Evolutionary conservation across 306 rosid species (phyloP).

Genomic region (Nissolia schottii): DNA sequence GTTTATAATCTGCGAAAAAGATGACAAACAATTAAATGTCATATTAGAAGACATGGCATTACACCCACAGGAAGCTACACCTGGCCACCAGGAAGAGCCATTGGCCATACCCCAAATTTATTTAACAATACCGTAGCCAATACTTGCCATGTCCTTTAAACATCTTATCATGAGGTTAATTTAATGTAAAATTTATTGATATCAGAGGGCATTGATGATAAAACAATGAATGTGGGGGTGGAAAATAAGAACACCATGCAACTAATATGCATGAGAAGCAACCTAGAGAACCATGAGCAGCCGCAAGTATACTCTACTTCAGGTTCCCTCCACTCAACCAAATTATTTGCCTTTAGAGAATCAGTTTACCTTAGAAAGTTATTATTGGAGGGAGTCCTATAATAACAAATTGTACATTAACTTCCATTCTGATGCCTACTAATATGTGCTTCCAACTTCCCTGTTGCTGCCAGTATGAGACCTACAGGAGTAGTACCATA

Average conservation of each 20-base stretch:
- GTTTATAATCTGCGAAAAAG: slow-evolving; percentile 17
- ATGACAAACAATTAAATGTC: slow-evolving; percentile 1
- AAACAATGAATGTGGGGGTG: slow-evolving; percentile 1
- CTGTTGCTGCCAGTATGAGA: slow-evolving; percentile 81
- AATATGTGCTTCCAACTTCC: slow-evolving; percentile 64
- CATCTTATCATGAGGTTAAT: background rate
- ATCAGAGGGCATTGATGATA: background rate
- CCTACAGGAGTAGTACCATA: slow-evolving; percentile 46
- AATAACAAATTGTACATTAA: slow-evolving; percentile 20
- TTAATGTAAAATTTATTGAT: background rate
- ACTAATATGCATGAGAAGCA: slow-evolving; percentile 1
- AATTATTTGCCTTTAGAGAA: background rate
- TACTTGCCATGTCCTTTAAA: slow-evolving; percentile 19
- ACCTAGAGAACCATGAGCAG: slow-evolving; percentile 13
- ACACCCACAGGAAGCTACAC: background rate
- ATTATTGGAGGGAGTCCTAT: background rate
- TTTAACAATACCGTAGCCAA: slow-evolving; percentile 1
- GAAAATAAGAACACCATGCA: slow-evolving; percentile 12
- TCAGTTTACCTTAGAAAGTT: slow-evolving; percentile 25
- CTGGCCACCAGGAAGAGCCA: background rate
- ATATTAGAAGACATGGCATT: background rate
- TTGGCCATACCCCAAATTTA: background rate
- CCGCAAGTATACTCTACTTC: background rate
- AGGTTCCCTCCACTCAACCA: background rate
- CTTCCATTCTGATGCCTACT: slow-evolving; percentile 52